Evolutionary conservation across 2,329 filamentous ascomycete species (phyloP).

Genomic region (Pseudogymnoascus sp.): DNA sequence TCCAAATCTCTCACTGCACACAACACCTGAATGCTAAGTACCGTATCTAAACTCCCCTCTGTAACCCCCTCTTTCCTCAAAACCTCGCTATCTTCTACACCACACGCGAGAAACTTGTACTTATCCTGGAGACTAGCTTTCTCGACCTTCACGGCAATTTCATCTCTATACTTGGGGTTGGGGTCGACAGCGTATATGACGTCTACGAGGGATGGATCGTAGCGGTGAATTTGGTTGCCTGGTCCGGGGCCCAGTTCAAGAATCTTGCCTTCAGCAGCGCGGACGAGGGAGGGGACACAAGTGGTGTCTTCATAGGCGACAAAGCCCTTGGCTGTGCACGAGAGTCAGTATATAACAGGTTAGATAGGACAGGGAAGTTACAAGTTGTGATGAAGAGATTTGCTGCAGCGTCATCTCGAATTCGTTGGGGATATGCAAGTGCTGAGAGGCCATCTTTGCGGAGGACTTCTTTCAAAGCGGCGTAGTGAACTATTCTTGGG

Average conservation of each 20-base stretch:
- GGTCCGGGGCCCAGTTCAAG: conserved; percentile 38
- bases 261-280: conserved; percentile 28
- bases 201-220: conserved; percentile 27
- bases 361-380: conserved; percentile 12
- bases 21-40: conserved; percentile 37
- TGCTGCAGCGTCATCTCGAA: conserved; percentile 22
- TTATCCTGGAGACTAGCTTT: conserved; percentile 27
- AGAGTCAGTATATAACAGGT: conserved; percentile 10
- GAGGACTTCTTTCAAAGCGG: conserved; percentile 17
- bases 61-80: conserved; percentile 31
- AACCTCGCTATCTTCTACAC: conserved; percentile 33
- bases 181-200: conserved; percentile 35
- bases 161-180: conserved; percentile 29
- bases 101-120: conserved; percentile 32
- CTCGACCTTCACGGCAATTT: conserved; percentile 27
- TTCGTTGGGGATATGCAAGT: conserved; percentile 13
- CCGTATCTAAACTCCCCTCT: conserved; percentile 32
- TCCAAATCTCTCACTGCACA: conserved; percentile 32
- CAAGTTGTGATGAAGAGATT: conserved; percentile 21
- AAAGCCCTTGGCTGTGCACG: conserved; percentile 22
- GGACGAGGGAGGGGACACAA: conserved; percentile 26
- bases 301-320: conserved; percentile 31
- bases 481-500: conserved; percentile 17
- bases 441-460: conserved; percentile 19
- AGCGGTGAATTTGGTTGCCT: conserved; percentile 37